Evolutionary conservation across 768 basidiomycete genomes (phyloP).

Genomic region (Leucocoprinus birnbaumii): DNA sequence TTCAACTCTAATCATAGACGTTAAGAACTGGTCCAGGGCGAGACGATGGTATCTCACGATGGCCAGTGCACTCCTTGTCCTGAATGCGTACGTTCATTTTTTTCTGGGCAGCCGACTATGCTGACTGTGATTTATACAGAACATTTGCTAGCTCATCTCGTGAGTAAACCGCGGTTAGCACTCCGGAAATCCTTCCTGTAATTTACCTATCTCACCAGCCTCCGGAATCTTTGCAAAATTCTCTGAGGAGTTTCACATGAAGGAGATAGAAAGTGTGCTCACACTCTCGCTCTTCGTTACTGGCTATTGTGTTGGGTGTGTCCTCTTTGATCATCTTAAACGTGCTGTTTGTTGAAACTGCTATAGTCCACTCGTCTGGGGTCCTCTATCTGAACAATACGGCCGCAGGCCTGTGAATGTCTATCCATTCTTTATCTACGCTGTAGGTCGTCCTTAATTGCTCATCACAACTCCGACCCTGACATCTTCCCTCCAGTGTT

Average conservation of each 20-base stretch:
- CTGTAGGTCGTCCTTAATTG: conserved; percentile 28
- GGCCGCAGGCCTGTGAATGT: conserved; percentile 63
- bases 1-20: background rate
- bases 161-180: too few relatives aligned
- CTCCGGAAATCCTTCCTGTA: too few relatives aligned
- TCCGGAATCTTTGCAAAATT: conserved; percentile 44
- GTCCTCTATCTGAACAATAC: conserved; percentile 50
- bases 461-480: background rate
- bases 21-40: conserved; percentile 46
- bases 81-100: conserved; percentile 44
- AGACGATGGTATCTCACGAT: conserved; percentile 53
- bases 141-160: too few relatives aligned
- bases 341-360: background rate
- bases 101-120: too few relatives aligned
- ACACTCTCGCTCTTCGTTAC: conserved; percentile 61
- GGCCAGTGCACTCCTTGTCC: conserved; percentile 44
- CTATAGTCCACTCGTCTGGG: conserved; percentile 51
- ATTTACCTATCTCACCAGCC: conserved; percentile 22
- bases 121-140: too few relatives aligned
- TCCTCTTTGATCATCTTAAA: background rate
- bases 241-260: conserved; percentile 44
- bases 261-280: conserved; percentile 47
- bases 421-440: conserved; percentile 52
- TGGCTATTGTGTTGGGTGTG: conserved; percentile 63
- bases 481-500: conserved; percentile 32